These are phyloP conservation scores for Russula sp. DNA, from an alignment of 768 basidiomycete genomes.

Conservation along the genomic window DNA sequence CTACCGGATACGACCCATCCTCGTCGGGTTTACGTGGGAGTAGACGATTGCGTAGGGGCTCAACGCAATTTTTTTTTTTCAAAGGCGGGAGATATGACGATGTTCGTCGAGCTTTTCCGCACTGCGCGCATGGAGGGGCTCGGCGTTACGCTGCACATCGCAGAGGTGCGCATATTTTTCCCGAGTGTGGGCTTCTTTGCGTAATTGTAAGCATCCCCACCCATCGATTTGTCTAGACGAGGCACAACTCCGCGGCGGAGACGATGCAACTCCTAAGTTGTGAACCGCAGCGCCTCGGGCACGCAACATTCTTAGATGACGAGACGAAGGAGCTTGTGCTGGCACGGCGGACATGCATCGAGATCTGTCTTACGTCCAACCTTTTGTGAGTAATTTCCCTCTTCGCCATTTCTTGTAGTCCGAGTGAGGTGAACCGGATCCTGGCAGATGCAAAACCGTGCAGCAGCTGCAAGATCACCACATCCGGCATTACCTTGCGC, in stretches of 20 bases:
- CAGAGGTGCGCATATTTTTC: constrained; percentile 47
- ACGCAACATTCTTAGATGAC: constrained; percentile 72
- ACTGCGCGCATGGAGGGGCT: constrained; percentile 55
- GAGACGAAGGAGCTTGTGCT: constrained; percentile 53
- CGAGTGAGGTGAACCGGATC: neutral
- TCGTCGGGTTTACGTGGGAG: neutral
- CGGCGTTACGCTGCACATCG: constrained; percentile 74
- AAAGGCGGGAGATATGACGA: constrained; percentile 50
- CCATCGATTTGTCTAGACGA: constrained; percentile 33
- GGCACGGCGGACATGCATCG: constrained; percentile 54
- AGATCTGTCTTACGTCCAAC: constrained; percentile 80
- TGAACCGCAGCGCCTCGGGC: constrained; percentile 64
- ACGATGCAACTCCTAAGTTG: constrained; percentile 55
- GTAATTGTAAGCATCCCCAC: neutral
- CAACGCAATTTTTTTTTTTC: neutral
- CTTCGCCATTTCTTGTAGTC: neutral
- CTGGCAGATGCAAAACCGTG: constrained; percentile 62
- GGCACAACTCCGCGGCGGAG: constrained; percentile 47
- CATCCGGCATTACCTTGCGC: constrained; percentile 56
- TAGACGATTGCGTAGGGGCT: neutral
- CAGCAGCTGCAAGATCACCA: constrained; percentile 62
- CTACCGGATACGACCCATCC: too few species aligned
- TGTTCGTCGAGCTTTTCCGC: constrained; percentile 46
- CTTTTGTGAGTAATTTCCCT: constrained; percentile 44
- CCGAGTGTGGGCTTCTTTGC: neutral